A percentile compares a stretch with the other conserved stretches of the same genome.
These are phyloP conservation scores for Saccharomycopsis sp. DNA, from an alignment of 805 yeast species.

Conservation along the genomic window DNA sequence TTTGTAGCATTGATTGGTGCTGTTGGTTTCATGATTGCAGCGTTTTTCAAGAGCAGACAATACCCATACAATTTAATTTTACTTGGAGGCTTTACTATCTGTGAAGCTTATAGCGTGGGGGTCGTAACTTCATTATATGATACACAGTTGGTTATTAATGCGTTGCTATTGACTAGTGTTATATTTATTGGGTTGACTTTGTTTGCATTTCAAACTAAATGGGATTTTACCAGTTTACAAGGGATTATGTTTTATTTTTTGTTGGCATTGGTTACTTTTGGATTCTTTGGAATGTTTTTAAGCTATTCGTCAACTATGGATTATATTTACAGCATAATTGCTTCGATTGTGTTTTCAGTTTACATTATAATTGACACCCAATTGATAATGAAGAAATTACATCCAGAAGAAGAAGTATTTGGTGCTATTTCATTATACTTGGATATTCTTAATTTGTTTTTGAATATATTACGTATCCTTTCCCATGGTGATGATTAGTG, in stretches of 20 bases:
- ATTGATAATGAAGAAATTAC: conserved; percentile 61
- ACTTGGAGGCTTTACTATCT: conserved; percentile 60
- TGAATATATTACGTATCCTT: conserved; percentile 65
- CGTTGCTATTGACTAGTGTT: conserved; percentile 58
- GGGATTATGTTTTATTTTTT: conserved; percentile 50
- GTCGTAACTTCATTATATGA: conserved; percentile 57
- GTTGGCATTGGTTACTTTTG: conserved; percentile 65
- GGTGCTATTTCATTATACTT: conserved; percentile 74
- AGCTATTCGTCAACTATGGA: conserved; percentile 53
- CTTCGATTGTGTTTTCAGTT: conserved; percentile 65
- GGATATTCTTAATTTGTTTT: conserved; percentile 76
- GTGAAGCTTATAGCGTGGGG: conserved; percentile 71
- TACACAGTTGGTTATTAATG: conserved; percentile 58
- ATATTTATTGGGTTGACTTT: conserved; percentile 71
- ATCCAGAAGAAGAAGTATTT: conserved; percentile 79
- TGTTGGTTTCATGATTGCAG: conserved; percentile 57
- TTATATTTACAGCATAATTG: conserved; percentile 60
- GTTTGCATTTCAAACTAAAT: conserved; percentile 71
- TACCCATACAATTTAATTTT: conserved; percentile 63
- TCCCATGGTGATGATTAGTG: conserved; percentile 16
- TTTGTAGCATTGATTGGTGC: conserved; percentile 51
- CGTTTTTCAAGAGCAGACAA: conserved; percentile 53
- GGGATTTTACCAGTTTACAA: conserved; percentile 66
- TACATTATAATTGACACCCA: conserved; percentile 81
- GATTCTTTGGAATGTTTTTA: conserved; percentile 64